phyloP scores from a whole-genome alignment of 2,329 filamentous ascomycete genomes.

The Corniculantispora saksenae region DNA sequence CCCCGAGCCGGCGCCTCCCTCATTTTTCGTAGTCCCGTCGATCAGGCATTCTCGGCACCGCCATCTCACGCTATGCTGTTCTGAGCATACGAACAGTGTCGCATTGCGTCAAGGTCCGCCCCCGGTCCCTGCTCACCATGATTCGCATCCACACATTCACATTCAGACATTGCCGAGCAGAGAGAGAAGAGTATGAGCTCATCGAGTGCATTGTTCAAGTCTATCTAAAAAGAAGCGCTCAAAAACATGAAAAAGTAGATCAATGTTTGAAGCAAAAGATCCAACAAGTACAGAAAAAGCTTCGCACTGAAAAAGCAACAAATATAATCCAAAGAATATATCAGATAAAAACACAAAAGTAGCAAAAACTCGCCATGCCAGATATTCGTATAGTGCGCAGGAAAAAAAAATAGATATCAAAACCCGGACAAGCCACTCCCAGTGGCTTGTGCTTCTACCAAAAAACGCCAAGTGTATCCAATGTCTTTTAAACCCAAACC shows the following conservation, averaged over 20 bases:
- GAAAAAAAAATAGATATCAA: conserved; percentile 18
- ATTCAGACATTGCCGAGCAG: too few species aligned
- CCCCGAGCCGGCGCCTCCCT: background rate
- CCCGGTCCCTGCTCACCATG: too few species aligned
- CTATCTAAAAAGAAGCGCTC: background rate
- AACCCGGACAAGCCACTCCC: conserved; percentile 7
- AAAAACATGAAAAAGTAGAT: background rate
- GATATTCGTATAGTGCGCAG: conserved; percentile 5
- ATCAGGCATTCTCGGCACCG: conserved; percentile 18
- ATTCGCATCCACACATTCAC: too few species aligned
- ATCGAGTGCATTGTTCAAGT: background rate
- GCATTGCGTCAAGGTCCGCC: too few species aligned
- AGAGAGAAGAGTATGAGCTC: background rate
- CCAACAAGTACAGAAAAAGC: too few species aligned
- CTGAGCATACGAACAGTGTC: background rate
- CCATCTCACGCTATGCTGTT: conserved; percentile 7
- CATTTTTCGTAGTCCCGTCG: background rate
- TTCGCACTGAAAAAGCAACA: background rate
- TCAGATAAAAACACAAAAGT: background rate
- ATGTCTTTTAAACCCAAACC: conserved; percentile 14
- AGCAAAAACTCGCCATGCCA: conserved; percentile 19
- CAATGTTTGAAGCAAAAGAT: too few species aligned
- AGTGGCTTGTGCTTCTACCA: conserved; percentile 3
- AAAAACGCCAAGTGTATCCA: conserved; percentile 18
- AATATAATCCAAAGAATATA: conserved; percentile 15